A percentile compares a stretch with the other conserved stretches of the same genome.
Conservation (phyloP, 768 basidiomycete genomes). For the Thelephora ganbajun region DNA sequence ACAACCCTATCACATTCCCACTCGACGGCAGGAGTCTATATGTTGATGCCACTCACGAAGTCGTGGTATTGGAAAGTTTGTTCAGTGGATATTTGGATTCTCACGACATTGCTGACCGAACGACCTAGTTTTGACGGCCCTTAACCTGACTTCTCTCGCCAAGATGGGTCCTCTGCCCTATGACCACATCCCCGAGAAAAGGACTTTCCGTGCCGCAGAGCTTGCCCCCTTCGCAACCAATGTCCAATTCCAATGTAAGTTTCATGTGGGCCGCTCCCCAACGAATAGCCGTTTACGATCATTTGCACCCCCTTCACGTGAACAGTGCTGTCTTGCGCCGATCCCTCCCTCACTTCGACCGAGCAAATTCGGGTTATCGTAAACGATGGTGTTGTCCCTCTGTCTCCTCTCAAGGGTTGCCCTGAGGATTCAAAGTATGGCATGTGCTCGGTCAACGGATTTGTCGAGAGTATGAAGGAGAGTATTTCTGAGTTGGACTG, state of each 20-base stretch:
- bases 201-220: conserved; percentile 7
- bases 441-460: conserved; percentile 25
- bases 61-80: conserved; percentile 23
- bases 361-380: conserved; percentile 27
- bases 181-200: conserved; percentile 21
- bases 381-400: conserved; percentile 35
- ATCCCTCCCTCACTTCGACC: conserved; percentile 18
- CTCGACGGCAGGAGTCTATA: conserved; percentile 23
- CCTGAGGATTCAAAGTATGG: conserved; percentile 23
- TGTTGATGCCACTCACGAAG: conserved; percentile 33
- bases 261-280: neutral
- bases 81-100: conserved; percentile 6
- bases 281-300: conserved; percentile 21
- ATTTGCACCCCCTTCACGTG: conserved; percentile 34
- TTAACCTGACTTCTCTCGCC: conserved; percentile 31
- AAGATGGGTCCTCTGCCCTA: conserved; percentile 25
- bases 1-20: conserved; percentile 22
- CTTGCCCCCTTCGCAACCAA: neutral
- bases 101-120: neutral
- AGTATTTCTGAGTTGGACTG: conserved; percentile 31
- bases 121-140: conserved; percentile 22
- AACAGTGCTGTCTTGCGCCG: conserved; percentile 30
- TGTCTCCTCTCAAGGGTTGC: conserved; percentile 30
- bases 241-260: neutral
- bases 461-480: conserved; percentile 22